Base-by-base conservation (phyloP, 2,329 filamentous ascomycete genomes). In the Hypoxylon sp. region DNA sequence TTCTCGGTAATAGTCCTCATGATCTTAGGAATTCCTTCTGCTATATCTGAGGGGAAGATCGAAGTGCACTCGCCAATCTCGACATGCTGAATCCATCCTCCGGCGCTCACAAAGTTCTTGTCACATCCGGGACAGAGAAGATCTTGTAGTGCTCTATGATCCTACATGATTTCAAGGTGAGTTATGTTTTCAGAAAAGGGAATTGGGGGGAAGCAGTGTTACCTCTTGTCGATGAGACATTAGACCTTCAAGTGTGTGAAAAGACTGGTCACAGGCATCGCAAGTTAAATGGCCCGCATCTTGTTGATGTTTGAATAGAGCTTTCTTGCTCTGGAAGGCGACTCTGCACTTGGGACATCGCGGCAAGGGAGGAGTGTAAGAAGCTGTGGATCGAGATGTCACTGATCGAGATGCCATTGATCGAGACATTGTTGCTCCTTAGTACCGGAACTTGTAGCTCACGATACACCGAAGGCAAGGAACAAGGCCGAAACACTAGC, bases 41-140 rank as follows among this genome's bases (percentile, higher is more conserved):
- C 76, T 11, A 86, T 66, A 1, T 78, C 69, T 0, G 67, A 62
- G 2, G 73, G 74, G 26, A 70, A 75, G 63, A 88, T 80, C 0
- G 39, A 57, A 1, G 63, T 29, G 67, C 86, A 88, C 1, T 79
- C 59, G 24, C 78, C 73, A 1, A 70, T 69, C 73, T 88, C 84
- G 3, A 88, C 78, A 54, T 88, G 86, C 0, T 65, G 39, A 58
- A 87, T 80, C 37, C 86, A 79, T 0, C 55, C 68, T 0, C 79
- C 77, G 0, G 83, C 75, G 0, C 79, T 77, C 0, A 33, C 51
- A 61, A 85, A 87, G 0, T 75, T 75, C 1, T 71, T 65, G 0
- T 73, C 55, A 64, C 86, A 88, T 26, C 82, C 85, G 0, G 84
- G 84, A 52, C 86, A 88, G 2, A 69, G 51, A 1, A 88, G 78